Evolutionary conservation across 192 early-diverging fungal genomes (phyloP).

Genomic region (Backusella parvicylindrica): DNA sequence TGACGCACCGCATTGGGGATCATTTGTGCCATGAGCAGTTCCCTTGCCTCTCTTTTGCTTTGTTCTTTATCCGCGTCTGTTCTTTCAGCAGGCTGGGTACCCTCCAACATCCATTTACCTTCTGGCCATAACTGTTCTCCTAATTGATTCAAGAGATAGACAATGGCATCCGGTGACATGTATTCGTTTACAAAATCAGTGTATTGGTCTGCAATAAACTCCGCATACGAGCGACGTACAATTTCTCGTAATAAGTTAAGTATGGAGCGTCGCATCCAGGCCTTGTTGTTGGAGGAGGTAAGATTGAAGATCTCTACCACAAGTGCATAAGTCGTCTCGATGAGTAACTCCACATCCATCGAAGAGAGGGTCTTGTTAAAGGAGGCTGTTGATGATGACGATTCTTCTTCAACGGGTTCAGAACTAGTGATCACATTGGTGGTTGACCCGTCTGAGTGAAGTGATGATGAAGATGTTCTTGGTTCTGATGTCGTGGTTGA

Average conservation of each 20-base stretch:
- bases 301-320: constrained; percentile 35
- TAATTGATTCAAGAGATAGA: background rate
- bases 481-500: background rate
- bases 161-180: constrained; percentile 21
- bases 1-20: constrained; percentile 29
- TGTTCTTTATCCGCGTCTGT: constrained; percentile 25
- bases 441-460: background rate
- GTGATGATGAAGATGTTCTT: background rate
- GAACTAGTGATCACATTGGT: too few species aligned
- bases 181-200: constrained; percentile 23
- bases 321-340: constrained; percentile 35
- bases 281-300: constrained; percentile 27
- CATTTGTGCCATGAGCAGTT: constrained; percentile 12
- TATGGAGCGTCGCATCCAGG: constrained; percentile 34
- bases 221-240: constrained; percentile 31
- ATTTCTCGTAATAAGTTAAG: constrained; percentile 34
- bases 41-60: constrained; percentile 15
- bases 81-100: background rate
- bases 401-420: background rate
- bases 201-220: constrained; percentile 30
- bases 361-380: background rate
- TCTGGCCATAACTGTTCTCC: constrained; percentile 31
- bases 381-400: background rate
- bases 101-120: constrained; percentile 11
- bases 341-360: constrained; percentile 29